Base-by-base conservation (phyloP, 208 protist species). In the Acanthamoeba sp. region DNA sequence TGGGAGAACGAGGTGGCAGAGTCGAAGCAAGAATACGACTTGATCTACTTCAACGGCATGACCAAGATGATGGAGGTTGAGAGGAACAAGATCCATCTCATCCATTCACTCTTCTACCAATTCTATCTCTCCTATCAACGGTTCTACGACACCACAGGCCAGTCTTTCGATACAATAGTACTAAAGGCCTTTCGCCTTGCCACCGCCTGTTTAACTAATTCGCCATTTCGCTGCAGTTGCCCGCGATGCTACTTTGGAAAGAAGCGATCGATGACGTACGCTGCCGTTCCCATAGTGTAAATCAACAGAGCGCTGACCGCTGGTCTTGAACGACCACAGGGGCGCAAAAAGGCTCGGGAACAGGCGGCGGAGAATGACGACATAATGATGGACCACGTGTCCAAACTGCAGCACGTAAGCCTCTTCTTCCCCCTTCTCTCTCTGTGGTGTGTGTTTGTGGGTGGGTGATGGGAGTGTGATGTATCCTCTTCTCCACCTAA, bases 1-100 rank as follows among this genome's bases (percentile, higher is more conserved):
- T 91, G 50, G 85, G 85, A 91, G 57, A 66, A 64, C 42, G 85
- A 91, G 40, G 85, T 91, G 24, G 85, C 85, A 14, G 85, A 91
- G 57, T 91, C 85, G 34, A 91, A 91, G 59, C 85, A 91, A 24
- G 57, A 91, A 29, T 91, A 91, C 34, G 85, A 91, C 32, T 32
- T 64, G 24, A 91, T 73, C 32, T 91, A 91, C 85, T 73, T 73
- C 85, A 91, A 64, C 20, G 85, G 57, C 14, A 73, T 91, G 50
- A 73, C 59, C 24, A 91, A 91, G 85, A 64, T 91, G 57, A 64
- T 91, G 38, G 85, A 91, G 36, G 85, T 73, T 9, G 85, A 91
- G 57, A 27, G 85, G 27, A 91, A 91, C 50, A 91, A 91, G 57
- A 91, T 91, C 27, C 50, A 91, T 50, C 50, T 73, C 34, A 38